Evolutionary conservation across 2,329 filamentous ascomycete species (phyloP).

Genomic region (Exserohilum turcica): DNA sequence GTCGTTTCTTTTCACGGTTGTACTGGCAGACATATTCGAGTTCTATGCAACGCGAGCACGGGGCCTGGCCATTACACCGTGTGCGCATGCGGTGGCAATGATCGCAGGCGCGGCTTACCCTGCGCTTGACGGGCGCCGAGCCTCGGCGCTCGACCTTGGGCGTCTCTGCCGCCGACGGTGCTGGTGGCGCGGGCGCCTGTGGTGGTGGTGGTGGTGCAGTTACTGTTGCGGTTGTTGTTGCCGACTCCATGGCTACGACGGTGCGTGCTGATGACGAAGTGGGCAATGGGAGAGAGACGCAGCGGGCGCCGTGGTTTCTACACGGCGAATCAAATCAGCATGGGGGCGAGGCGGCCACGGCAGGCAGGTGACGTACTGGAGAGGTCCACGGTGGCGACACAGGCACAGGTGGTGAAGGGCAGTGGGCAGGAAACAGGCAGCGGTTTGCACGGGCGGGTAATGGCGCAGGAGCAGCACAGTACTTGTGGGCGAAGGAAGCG

Average conservation of each 20-base stretch:
- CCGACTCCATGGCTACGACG: slow-evolving; percentile 32
- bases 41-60: slow-evolving; percentile 82
- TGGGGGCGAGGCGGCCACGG: not conserved
- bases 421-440: slow-evolving; percentile 1
- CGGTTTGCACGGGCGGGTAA: slow-evolving; percentile 2
- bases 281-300: slow-evolving; percentile 3
- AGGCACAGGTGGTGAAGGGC: not conserved
- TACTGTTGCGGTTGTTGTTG: slow-evolving; percentile 9
- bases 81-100: slow-evolving; percentile 94
- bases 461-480: slow-evolving; percentile 6
- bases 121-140: slow-evolving; percentile 72
- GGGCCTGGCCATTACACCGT: slow-evolving; percentile 89
- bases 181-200: slow-evolving; percentile 28
- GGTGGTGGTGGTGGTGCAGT: not conserved
- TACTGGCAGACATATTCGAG: slow-evolving; percentile 90
- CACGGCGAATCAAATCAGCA: slow-evolving; percentile 11
- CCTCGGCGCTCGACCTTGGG: slow-evolving; percentile 40
- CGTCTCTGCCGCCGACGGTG: too few species aligned
- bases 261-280: slow-evolving; percentile 8
- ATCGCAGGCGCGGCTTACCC: slow-evolving; percentile 92
- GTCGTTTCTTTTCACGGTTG: slow-evolving; percentile 87
- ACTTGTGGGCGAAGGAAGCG: slow-evolving; percentile 24
- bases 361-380: slow-evolving; percentile 7
- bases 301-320: slow-evolving; percentile 12
- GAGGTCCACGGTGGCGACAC: slow-evolving; percentile 6